Base-by-base conservation (phyloP, 345 rosid genomes). In the Psidium guajava region DNA sequence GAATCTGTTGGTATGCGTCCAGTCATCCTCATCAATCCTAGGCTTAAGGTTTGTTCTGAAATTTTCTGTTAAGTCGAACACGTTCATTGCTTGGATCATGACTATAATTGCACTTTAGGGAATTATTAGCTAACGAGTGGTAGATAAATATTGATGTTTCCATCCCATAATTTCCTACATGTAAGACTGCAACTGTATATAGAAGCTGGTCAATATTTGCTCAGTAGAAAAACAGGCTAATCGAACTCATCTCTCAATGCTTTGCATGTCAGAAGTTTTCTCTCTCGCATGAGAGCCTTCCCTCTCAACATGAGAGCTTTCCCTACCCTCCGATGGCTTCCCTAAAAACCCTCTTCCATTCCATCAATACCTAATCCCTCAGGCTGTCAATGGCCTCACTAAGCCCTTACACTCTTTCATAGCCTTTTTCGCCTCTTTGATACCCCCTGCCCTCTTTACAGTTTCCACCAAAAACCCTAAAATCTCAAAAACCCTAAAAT, bases 1-100 rank as follows among this genome's bases (percentile, higher is more conserved):
- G 93, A 88, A 89, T 95, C 97, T 89, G 99, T 97, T 80, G 97
- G 98, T 83, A 91, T 83, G 81, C 92, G 98, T 75, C 99, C 99
- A 11, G 98, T 97, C 81, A 88, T 97, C 88, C 96, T 97, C 82
- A 87, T 97, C 84, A 97, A 94, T 89, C 97, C 99, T 87, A 91
- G 89, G 85, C 99, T 97, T 85, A 93, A 96, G 96, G 99, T 93
- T 82, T 47, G 87, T 84, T 44, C 77, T 11, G 49, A 54, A 18
- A 54, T 73, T 14, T 27, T 36, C 69, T 56, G 82, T 8, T n/a
- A 57, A 18, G 59, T 22, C 73, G 85, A 58, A 84, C 54, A 36
- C 13, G 18, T 69, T 18, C 47, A 20, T 69, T 69, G 47, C 47
- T 69, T 69, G 80, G 80, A 11, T 69, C 9, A 36, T 20, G 47